phyloP scores from a whole-genome alignment of 257 asterid genomes.

The Nicotiana paniculata region DNA sequence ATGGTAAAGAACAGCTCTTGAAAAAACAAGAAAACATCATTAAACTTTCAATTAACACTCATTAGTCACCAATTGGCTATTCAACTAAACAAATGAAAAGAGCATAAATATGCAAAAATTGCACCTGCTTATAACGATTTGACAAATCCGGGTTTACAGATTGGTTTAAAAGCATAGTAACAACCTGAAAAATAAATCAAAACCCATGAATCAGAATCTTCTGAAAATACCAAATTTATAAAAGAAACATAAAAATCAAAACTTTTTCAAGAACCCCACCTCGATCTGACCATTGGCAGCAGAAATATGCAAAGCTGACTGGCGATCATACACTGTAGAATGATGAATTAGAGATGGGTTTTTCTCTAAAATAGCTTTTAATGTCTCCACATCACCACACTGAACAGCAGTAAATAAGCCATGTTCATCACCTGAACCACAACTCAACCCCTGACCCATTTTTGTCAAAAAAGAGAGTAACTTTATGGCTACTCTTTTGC shows the following conservation, averaged over 20 bases:
- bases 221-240: not conserved
- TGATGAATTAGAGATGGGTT: conserved; percentile 46
- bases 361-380: conserved; percentile 40
- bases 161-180: conserved; percentile 66
- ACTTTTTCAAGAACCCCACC: conserved; percentile 36
- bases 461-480: not conserved
- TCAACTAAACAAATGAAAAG: not conserved
- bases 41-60: not conserved
- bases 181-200: conserved; percentile 43
- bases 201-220: conserved; percentile 10
- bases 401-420: conserved; percentile 70
- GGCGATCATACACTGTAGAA: conserved; percentile 61
- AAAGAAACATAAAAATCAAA: not conserved
- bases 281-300: conserved; percentile 99
- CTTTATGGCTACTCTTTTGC: conserved; percentile 14
- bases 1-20: not conserved
- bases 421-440: conserved; percentile 62
- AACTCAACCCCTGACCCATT: conserved; percentile 97
- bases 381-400: conserved; percentile 56
- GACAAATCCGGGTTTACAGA: conserved; percentile 70
- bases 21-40: no score
- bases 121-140: conserved; percentile 87
- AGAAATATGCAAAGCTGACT: conserved; percentile 81
- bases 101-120: not conserved
- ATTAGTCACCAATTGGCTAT: not conserved